Evolutionary conservation across 768 basidiomycete species (phyloP), one percentile per base, ranked within the genome.

Genomic region (Ramaria sp.): DNA sequence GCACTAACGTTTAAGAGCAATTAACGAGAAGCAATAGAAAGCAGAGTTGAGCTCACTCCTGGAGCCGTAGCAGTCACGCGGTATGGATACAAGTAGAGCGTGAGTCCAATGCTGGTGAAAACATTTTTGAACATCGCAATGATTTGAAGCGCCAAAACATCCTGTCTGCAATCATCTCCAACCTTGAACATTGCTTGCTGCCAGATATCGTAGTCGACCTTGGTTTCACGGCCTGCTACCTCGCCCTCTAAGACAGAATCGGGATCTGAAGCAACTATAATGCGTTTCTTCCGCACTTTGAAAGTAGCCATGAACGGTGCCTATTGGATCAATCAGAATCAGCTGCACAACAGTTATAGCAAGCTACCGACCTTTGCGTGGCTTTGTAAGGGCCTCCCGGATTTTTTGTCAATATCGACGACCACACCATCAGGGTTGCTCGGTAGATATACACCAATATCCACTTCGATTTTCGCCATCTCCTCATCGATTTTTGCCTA

Each of bases 101-200:
- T 87, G 53, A 99, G 72, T 1, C 96, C 96, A 56, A 95, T 78
- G 58, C 79, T 78, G 12, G 78, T 86, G 71, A 95, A 99, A 55
- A 97, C 85, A 66, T 96, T 97, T 70, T 98, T 98, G 78, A 98
- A 97, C 93, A 98, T 98, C 5, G 96, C 96, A 58, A 99, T 98
- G 57, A 97, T 71, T 63, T 99, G 96, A 47, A 99, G 72, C 0
- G 96, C 96, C 43, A 99, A 78, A n/a, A 98, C 85, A 63, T 99
- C 96, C 67, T 99, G 96, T 41, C 96, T 82, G 67, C 96, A 99
- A 65, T 99, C 96, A 65, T 99, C 96, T 53, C 96, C 96, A 56
- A 99, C 96, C 74, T 99, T 99, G 82, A 99, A 99, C 59, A 99
- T 99, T 0, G 96, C 96, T 60, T 91, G 85, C 57, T 95, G 91